Conservation (phyloP, 164 flowering plant species). For the Aristolochia californica region DNA sequence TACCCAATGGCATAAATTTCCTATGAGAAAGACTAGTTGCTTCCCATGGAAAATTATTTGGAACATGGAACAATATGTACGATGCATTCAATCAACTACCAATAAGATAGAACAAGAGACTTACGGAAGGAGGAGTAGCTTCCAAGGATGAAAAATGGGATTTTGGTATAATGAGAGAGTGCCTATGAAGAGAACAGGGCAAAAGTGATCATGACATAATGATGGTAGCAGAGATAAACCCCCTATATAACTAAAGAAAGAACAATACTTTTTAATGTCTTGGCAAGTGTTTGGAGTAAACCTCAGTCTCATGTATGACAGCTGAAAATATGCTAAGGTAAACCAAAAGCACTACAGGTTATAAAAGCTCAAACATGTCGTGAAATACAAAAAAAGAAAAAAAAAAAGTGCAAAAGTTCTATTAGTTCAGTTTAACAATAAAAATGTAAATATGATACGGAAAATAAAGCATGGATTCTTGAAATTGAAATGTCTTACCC, state of each 20-base stretch:
- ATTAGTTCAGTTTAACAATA: background rate
- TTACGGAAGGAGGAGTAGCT: slow-evolving; percentile 83
- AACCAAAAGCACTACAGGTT: background rate
- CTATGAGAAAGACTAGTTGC: too few species aligned
- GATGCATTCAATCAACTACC: background rate
- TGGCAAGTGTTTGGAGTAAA: too few species aligned
- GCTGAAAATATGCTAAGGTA: too few species aligned
- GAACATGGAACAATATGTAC: background rate
- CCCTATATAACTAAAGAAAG: too few species aligned
- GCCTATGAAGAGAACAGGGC: slow-evolving; percentile 33
- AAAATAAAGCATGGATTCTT: background rate
- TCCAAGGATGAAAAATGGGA: slow-evolving; percentile 67
- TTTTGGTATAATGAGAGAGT: slow-evolving; percentile 83
- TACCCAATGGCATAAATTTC: background rate
- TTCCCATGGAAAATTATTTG: background rate
- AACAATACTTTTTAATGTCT: too few species aligned
- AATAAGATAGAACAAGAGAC: slow-evolving; percentile 14
- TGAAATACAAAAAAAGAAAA: background rate
- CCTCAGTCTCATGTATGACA: too few species aligned
- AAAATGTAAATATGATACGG: background rate
- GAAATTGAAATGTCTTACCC: slow-evolving; percentile 53
- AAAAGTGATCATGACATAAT: background rate
- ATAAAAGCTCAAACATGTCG: background rate
- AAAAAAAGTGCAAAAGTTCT: background rate
- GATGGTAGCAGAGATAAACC: background rate